Conservation (phyloP, 2,329 filamentous ascomycete species). For the Verticillium zaregamsianum region DNA sequence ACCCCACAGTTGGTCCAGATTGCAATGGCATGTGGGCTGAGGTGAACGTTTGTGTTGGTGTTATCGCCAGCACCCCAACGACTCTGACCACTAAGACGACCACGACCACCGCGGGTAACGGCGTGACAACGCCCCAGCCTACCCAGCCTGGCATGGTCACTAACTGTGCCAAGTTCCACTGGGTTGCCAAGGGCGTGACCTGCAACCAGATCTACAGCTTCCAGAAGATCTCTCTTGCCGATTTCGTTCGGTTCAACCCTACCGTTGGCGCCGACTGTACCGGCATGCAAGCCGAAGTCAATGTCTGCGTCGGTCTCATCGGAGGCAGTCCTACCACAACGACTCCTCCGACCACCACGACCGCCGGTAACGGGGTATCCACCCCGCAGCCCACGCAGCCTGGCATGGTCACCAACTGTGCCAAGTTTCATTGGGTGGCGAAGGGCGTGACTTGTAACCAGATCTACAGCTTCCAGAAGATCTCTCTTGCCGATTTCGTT, state of each 20-base stretch:
- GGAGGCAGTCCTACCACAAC: constrained; percentile 1
- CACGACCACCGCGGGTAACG: constrained; percentile 7
- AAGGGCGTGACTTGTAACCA: constrained; percentile 7
- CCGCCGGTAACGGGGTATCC: constrained; percentile 6
- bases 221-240: constrained; percentile 5
- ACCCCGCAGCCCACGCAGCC: constrained; percentile 3
- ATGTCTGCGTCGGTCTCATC: constrained; percentile 9
- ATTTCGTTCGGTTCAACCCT: constrained; percentile 15
- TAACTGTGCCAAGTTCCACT: constrained; percentile 14
- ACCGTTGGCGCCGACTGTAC: constrained; percentile 7
- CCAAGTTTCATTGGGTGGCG: constrained; percentile 10
- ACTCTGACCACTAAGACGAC: too few species aligned
- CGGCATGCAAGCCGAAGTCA: constrained; percentile 6
- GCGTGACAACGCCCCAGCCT: constrained; percentile 5
- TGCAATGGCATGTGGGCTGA: constrained; percentile 11
- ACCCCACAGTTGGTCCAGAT: constrained; percentile 5
- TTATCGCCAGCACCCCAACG: background rate
- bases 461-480: constrained; percentile 3
- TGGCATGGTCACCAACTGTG: constrained; percentile 12
- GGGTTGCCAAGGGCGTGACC: constrained; percentile 4
- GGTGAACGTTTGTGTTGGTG: constrained; percentile 9
- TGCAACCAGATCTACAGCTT: constrained; percentile 5
- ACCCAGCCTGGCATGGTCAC: constrained; percentile 7
- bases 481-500: constrained; percentile 9
- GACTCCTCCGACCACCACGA: constrained; percentile 7